These are phyloP conservation scores for Corchorus capsularis DNA, from an alignment of 345 rosid genomes.

Conservation along the genomic window DNA sequence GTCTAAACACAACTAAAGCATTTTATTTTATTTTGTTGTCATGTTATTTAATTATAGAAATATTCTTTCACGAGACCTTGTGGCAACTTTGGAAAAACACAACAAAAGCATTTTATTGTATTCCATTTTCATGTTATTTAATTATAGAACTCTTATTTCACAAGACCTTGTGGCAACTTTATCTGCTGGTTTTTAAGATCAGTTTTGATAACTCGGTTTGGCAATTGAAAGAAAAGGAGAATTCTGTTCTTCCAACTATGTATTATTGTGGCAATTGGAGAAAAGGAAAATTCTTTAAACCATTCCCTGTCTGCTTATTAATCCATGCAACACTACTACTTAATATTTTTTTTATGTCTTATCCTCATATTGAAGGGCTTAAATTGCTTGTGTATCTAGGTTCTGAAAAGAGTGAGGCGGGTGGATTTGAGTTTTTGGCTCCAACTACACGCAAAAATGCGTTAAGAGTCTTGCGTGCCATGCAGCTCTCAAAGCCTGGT, in stretches of 20 bases:
- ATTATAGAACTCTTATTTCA: too few species aligned
- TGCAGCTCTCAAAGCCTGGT: slow-evolving; percentile 96
- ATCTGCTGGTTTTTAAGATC: too few species aligned
- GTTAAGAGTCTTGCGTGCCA: slow-evolving; percentile 82
- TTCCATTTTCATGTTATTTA: too few species aligned
- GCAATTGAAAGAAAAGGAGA: too few species aligned
- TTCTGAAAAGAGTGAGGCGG: slow-evolving; percentile 44
- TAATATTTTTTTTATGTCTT: not conserved
- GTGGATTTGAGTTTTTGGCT: slow-evolving; percentile 82
- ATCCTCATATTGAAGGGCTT: not conserved
- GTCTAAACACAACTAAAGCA: not conserved
- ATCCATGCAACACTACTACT: not conserved
- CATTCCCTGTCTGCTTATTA: not conserved
- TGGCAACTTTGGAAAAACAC: not conserved
- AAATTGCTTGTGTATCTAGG: slow-evolving; percentile 39
- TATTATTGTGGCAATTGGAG: not conserved
- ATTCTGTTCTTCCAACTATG: not conserved
- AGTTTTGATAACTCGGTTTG: too few species aligned
- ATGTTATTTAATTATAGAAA: not conserved
- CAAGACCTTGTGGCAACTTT: too few species aligned
- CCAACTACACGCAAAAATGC: slow-evolving; percentile 90
- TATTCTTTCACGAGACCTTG: not conserved
- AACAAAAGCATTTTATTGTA: too few species aligned
- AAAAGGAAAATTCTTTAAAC: not conserved
- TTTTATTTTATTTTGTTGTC: not conserved